Evolutionary conservation across 306 rosid species (phyloP).

Genomic region (Inga leiocalycina): DNA sequence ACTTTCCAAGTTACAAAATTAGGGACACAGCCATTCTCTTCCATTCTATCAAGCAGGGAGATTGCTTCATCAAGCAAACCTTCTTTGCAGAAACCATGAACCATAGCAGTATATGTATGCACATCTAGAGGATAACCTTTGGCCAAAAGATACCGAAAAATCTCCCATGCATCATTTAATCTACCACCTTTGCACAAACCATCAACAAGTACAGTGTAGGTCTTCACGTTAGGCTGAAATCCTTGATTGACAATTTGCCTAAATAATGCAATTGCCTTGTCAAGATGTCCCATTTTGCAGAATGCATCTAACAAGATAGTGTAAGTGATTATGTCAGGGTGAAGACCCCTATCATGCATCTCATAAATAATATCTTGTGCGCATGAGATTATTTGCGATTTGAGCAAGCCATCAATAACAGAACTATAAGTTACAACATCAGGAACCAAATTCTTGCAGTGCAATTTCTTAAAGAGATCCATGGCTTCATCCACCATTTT

Average conservation of each 20-base stretch:
- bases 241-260: background rate
- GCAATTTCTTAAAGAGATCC: too few relatives aligned
- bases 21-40: background rate
- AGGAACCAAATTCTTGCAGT: too few relatives aligned
- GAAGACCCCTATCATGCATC: background rate
- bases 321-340: background rate
- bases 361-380: background rate
- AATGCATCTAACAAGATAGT: background rate
- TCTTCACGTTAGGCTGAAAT: background rate
- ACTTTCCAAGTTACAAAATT: background rate
- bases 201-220: background rate
- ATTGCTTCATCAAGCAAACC: background rate
- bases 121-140: background rate
- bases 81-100: background rate
- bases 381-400: background rate
- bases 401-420: background rate
- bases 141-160: background rate
- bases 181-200: background rate
- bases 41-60: background rate
- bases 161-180: background rate
- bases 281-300: background rate
- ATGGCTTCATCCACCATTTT: too few relatives aligned
- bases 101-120: background rate
- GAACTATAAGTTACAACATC: background rate
- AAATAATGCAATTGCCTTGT: background rate